Evolutionary conservation across 805 yeast species (phyloP), one percentile per base, ranked within the genome.

Genomic region (Yarrowia osloensis): DNA sequence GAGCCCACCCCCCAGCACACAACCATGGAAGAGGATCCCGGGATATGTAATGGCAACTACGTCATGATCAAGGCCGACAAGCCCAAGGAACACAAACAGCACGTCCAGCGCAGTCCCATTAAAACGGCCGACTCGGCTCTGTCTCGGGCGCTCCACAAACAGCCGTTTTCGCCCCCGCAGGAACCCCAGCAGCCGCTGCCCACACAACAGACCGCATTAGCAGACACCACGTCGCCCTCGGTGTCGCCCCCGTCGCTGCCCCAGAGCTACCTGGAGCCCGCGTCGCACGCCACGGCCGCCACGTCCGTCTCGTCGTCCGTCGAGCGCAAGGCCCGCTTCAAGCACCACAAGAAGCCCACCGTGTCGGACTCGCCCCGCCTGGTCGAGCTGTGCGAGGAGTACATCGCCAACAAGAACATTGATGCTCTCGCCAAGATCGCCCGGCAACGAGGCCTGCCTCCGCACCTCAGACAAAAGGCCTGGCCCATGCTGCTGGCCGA

Each of bases 401-500:
- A 86, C 71, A 76, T 92, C 5, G 79, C 78, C 57, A 80, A 81
- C 19, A 85, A 84, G 67, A 89, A 93, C 73, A 87, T 87, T 67
- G 86, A 87, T 57, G 90, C 92, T 0, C 77, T 93, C 55, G 96
- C 98, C 0, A 80, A 86, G 70, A 77, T 93, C 7, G 94, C 97
- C 5, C 82, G 97, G 70, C 92, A 88, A 70, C 80, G 86, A 67
- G 98, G 98, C 3, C 81, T 92, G 29, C 98, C 98, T 0, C 94
- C 96, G 0, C 83, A 86, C 67, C 79, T 91, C 66, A 82, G 98
- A 68, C 86, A 85, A 70, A 80, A 83, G 67, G 89, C 90, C 8
- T 93, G 98, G 98, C 97, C 97, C 0, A 77, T 90, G 4, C 76
- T 93, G 62, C 77, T 93, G 67, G 87, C 87, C 71, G 86, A 86